These are phyloP conservation scores for Corynascus novoguineensis DNA, from an alignment of 495 filamentous ascomycete genomes.

Conservation along the genomic window DNA sequence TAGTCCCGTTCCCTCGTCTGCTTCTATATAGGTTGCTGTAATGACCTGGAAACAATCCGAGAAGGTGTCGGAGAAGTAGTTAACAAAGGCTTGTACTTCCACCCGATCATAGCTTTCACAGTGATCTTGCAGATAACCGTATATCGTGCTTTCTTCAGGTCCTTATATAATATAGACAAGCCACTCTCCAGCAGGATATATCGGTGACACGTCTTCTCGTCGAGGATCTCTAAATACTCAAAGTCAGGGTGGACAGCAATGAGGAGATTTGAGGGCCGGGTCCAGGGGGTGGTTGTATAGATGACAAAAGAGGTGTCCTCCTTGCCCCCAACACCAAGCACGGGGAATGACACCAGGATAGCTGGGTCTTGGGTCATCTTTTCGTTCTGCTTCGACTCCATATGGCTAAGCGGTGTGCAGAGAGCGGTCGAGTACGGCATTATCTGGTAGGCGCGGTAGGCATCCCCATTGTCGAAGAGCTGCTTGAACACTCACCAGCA, in stretches of 20 bases:
- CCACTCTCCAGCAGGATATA: constrained; percentile 79
- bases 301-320: constrained; percentile 65
- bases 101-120: constrained; percentile 77
- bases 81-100: constrained; percentile 85
- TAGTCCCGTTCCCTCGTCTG: constrained; percentile 82
- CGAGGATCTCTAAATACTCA: constrained; percentile 82
- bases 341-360: constrained; percentile 74
- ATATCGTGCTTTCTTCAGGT: constrained; percentile 88
- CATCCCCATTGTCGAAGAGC: constrained; percentile 71
- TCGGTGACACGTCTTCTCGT: constrained; percentile 66
- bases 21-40: constrained; percentile 76
- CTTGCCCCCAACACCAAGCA: constrained; percentile 60
- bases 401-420: constrained; percentile 78
- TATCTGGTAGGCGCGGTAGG: constrained; percentile 78
- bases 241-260: constrained; percentile 78
- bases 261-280: constrained; percentile 72
- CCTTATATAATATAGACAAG: constrained; percentile 78
- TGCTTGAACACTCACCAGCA: constrained; percentile 91
- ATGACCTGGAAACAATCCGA: constrained; percentile 80
- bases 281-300: constrained; percentile 94
- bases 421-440: constrained; percentile 89
- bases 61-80: constrained; percentile 84
- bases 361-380: constrained; percentile 83
- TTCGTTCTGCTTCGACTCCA: constrained; percentile 85
- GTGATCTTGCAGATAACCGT: constrained; percentile 69